phyloP scores from a whole-genome alignment of 75 land plant species.

The Isoetes taiwanensis region DNA sequence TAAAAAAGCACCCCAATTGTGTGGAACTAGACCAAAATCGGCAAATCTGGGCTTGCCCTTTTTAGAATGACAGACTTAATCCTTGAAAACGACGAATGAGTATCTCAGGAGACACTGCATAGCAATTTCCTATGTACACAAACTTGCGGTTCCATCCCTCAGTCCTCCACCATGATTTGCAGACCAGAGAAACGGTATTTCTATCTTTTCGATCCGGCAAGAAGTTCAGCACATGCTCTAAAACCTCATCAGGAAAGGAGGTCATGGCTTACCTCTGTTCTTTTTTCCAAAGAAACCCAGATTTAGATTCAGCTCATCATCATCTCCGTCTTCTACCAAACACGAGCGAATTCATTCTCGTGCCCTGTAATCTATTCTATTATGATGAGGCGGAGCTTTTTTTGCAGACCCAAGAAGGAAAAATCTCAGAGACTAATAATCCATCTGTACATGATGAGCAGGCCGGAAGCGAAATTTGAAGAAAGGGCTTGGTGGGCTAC shows the following conservation, averaged over 20 bases:
- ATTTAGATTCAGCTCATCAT: no score
- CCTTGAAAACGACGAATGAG: constrained; percentile 26
- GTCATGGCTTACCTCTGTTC: no score
- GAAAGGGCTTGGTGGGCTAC: no score
- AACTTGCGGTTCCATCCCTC: constrained; percentile 30
- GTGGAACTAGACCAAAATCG: constrained; percentile 46
- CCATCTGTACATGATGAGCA: no score
- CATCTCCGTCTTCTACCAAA: no score
- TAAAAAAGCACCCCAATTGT: constrained; percentile 45
- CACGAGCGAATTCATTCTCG: no score
- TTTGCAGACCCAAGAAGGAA: no score
- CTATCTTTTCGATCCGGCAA: constrained; percentile 31
- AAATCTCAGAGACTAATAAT: no score
- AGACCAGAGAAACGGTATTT: constrained; percentile 50
- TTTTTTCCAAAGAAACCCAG: no score
- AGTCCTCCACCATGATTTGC: constrained; percentile 45
- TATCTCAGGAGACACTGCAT: constrained; percentile 33
- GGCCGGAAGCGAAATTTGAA: no score
- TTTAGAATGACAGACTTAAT: constrained; percentile 32
- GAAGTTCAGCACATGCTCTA: constrained; percentile 45
- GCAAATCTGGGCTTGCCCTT: constrained; percentile 52
- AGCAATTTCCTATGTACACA: constrained; percentile 55
- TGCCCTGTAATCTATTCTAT: no score
- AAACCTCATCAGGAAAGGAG: constrained; percentile 44
- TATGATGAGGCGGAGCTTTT: no score